Base-by-base conservation (phyloP, 306 rosid genomes). In the Acacia crassicarpa region DNA sequence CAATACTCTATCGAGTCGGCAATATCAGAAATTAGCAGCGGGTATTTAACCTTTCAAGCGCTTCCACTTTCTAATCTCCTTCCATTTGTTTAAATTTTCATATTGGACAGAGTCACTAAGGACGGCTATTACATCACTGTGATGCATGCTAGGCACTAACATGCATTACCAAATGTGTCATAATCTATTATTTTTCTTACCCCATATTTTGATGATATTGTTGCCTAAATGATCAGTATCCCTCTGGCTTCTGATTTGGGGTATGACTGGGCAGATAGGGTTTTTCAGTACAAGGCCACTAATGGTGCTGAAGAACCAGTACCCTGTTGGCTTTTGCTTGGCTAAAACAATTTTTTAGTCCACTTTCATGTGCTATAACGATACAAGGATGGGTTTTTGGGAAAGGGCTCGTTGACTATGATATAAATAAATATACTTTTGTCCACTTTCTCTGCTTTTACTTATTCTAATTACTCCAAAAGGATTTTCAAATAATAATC, bases 381-480 rank as follows among this genome's bases (percentile, higher is more conserved):
- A 69, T 69, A 68, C 13, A 74, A 8, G 33, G 51, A 41, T 76
- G 76, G 38, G 58, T 48, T 35, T n/a, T 41, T 10, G 38, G 7
- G 8, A 66, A 77, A 9, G 41, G 61, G 44, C 9, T 32, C 3
- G 12, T n/a, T 71, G 70, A 53, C 81, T 67, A 45, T 40, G 45
- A 82, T 74, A 66, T 23, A 58, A 54, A 76, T 66, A 30, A 46
- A 73, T 66, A 30, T 65, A 65, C 76, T n/a, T 77, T 63, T 23
- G 58, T 51, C 72, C 77, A 80, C 85, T 80, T 54, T 58, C 71
- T 75, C 58, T 74, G 78, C 48, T 80, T 67, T 86, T 68, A 69
- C 81, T 78, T 33, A 88, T 81, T 86, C 80, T 77, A 71, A 76
- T 63, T 11, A 67, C 80, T 71, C 32, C 76, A 58, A 49, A 33